These are phyloP conservation scores for Agrocybe pediades DNA, from an alignment of 768 basidiomycete species.

Conservation along the genomic window DNA sequence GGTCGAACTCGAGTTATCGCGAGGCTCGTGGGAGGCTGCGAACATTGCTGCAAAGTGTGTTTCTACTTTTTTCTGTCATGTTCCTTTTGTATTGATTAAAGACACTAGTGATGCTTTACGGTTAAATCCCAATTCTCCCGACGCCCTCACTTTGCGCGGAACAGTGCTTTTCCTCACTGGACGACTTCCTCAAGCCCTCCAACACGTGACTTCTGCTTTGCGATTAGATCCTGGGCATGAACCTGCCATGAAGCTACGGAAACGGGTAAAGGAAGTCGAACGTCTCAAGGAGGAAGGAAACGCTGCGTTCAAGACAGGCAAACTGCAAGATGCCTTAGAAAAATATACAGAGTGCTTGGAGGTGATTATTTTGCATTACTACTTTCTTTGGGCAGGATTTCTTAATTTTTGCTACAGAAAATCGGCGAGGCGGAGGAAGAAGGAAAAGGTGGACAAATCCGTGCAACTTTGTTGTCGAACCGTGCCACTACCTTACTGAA, in stretches of 20 bases:
- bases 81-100: background rate
- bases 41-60: conserved; percentile 73
- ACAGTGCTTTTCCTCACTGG: conserved; percentile 76
- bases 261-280: conserved; percentile 82
- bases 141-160: conserved; percentile 77
- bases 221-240: conserved; percentile 79
- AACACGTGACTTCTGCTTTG: conserved; percentile 72
- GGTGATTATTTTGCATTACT: conserved; percentile 34
- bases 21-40: conserved; percentile 75
- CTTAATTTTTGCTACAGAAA: conserved; percentile 36
- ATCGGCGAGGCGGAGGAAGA: conserved; percentile 72
- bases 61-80: conserved; percentile 1
- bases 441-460: conserved; percentile 77
- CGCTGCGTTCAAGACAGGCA: conserved; percentile 63
- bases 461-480: conserved; percentile 80
- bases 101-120: conserved; percentile 70
- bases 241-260: conserved; percentile 68
- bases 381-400: background rate
- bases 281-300: conserved; percentile 87
- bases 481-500: conserved; percentile 82
- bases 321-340: conserved; percentile 60
- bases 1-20: conserved; percentile 75
- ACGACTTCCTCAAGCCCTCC: conserved; percentile 69
- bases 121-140: conserved; percentile 71
- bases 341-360: conserved; percentile 76